Evolutionary conservation across 148 eudicot genomes (phyloP).

Genomic region (Fagopyrum tataricum): DNA sequence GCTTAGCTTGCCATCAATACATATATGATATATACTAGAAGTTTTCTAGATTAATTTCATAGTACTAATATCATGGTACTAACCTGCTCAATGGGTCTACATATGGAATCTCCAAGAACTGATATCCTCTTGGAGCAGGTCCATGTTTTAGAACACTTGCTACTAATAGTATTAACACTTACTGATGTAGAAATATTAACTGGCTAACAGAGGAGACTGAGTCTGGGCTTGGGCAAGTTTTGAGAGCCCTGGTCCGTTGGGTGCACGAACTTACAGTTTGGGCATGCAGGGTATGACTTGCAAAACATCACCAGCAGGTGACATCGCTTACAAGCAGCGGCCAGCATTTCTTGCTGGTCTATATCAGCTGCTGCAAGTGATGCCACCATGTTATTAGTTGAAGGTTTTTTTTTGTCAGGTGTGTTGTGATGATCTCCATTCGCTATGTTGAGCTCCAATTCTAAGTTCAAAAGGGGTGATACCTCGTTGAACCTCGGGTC

Average conservation of each 20-base stretch:
- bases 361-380: neutral
- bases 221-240: conserved; percentile 16
- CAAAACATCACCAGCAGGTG: conserved; percentile 60
- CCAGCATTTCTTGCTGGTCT: conserved; percentile 36
- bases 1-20: neutral
- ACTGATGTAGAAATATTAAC: neutral
- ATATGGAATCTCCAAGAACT: neutral
- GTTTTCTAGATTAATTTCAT: neutral
- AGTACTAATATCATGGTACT: neutral
- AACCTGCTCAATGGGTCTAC: conserved; percentile 6
- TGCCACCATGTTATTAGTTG: neutral
- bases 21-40: neutral
- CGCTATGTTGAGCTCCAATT: conserved; percentile 50
- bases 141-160: neutral
- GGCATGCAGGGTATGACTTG: conserved; percentile 54
- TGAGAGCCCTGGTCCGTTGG: conserved; percentile 30
- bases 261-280: conserved; percentile 58
- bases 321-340: conserved; percentile 50
- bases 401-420: neutral
- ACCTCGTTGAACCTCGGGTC: conserved; percentile 29
- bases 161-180: conserved; percentile 6
- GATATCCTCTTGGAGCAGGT: conserved; percentile 7
- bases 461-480: conserved; percentile 38
- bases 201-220: conserved; percentile 31
- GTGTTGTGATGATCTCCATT: conserved; percentile 19